phyloP scores from a whole-genome alignment of 2,329 filamentous ascomycete genomes.

The Xylariaceae sp. region DNA sequence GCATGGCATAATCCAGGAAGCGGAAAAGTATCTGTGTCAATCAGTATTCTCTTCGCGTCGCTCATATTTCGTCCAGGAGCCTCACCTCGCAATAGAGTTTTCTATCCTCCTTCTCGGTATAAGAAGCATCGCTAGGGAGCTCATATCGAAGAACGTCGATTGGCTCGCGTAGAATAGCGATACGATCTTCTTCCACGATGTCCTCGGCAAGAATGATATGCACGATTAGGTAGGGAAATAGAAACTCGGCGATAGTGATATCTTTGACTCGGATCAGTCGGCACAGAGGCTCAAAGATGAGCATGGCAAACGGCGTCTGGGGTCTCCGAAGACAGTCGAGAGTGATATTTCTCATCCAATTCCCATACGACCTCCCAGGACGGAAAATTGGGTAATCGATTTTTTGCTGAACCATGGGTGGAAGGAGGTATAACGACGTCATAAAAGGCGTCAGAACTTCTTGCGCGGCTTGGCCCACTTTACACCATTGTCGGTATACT shows the following conservation, averaged over 20 bases:
- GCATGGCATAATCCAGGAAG: constrained; percentile 85
- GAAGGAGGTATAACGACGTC: constrained; percentile 76
- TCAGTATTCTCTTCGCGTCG: not conserved
- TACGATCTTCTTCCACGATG: constrained; percentile 57
- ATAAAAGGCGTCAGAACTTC: constrained; percentile 87
- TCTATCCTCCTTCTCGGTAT: constrained; percentile 68
- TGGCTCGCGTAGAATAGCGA: constrained; percentile 70
- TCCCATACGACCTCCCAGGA: constrained; percentile 64
- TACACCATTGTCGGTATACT: constrained; percentile 71
- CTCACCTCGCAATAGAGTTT: constrained; percentile 84
- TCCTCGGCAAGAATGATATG: constrained; percentile 76
- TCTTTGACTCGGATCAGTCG: constrained; percentile 85
- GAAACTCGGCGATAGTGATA: constrained; percentile 78
- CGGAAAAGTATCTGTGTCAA: constrained; percentile 73
- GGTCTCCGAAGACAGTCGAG: constrained; percentile 78
- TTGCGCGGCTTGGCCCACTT: constrained; percentile 72
- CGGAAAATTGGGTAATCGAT: constrained; percentile 77
- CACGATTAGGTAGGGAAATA: constrained; percentile 82
- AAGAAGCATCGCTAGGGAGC: constrained; percentile 47
- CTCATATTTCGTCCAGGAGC: not conserved
- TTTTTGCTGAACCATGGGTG: constrained; percentile 53
- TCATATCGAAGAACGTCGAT: constrained; percentile 68
- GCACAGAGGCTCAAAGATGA: constrained; percentile 78
- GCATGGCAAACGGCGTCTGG: constrained; percentile 68
- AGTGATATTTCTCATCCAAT: constrained; percentile 79